A percentile compares a stretch with the other conserved stretches of the same genome.
phyloP scores from a whole-genome alignment of 2,329 filamentous ascomycete species.

The Hymenoscyphus linearis region DNA sequence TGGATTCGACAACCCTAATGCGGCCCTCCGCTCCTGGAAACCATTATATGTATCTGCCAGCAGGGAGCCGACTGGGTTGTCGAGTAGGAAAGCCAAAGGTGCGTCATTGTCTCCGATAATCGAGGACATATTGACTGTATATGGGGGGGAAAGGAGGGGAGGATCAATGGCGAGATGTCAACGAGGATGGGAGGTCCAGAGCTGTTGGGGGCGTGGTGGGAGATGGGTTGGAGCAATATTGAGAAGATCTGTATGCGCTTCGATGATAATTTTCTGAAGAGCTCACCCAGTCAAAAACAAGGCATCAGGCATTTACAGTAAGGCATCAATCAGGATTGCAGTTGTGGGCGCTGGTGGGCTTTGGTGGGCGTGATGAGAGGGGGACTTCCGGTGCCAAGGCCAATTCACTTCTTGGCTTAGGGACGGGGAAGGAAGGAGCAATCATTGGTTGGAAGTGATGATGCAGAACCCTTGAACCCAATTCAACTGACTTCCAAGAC shows the following conservation, averaged over 20 bases:
- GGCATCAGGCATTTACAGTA: too few species aligned
- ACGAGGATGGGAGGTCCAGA: not conserved
- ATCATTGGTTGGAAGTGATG: not conserved
- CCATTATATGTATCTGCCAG: slow-evolving; percentile 73
- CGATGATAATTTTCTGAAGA: slow-evolving; percentile 1
- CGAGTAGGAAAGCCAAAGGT: slow-evolving; percentile 61
- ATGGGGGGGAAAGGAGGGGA: slow-evolving; percentile 4
- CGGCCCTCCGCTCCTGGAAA: slow-evolving; percentile 80
- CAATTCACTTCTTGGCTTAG: not conserved
- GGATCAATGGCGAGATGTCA: slow-evolving; percentile 3
- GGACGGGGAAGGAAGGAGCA: not conserved
- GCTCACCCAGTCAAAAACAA: slow-evolving; percentile 4
- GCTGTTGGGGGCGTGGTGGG: slow-evolving; percentile 3
- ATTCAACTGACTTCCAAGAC: too few species aligned
- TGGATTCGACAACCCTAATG: slow-evolving; percentile 85
- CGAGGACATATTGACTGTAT: slow-evolving; percentile 25
- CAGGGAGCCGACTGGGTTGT: slow-evolving; percentile 66
- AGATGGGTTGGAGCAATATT: slow-evolving; percentile 9
- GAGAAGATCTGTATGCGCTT: slow-evolving; percentile 1
- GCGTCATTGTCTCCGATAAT: slow-evolving; percentile 36
- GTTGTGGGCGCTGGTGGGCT: too few species aligned
- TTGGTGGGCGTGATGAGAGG: too few species aligned
- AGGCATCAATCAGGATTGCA: not conserved
- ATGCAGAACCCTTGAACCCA: not conserved
- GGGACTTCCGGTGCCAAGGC: not conserved